Evolutionary conservation across 2,329 filamentous ascomycete genomes (phyloP), one percentile per base, ranked within the genome.

Genomic region (Pezicula neosporulosa): DNA sequence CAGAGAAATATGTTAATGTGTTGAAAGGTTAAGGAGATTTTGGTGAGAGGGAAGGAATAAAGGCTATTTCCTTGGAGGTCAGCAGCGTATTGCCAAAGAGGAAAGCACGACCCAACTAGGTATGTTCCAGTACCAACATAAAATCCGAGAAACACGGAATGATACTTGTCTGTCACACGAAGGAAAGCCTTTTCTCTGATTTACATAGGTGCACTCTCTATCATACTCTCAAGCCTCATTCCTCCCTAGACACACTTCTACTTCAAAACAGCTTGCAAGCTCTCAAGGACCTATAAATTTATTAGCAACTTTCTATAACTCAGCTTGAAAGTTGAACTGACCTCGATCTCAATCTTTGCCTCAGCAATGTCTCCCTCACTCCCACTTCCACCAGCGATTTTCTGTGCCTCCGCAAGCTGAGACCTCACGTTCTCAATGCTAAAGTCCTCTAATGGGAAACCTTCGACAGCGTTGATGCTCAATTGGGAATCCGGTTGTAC

Each of bases 321-420:
- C 54, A 41, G 45, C 28, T 41, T 44, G 38, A 39, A 9, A 35
- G 28, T 18, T 21, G 19, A 50, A 47, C 79, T 70, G 75, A 96
- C 93, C 90, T 99, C 94, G 64, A 99, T 77, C 82, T 97, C 93
- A 72, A 99, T 93, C 85, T 97, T 97, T 63, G 94, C 94, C 85
- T 99, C 94, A 60, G 93, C 93, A 75, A 97, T 89, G 69, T 97
- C 94, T 77, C 91, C 87, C 83, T 97, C 94, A 74, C 90, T 97
- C 68, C 93, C 94, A 69, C 80, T 85, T 68, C 94, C 94, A 72
- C 77, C 85, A 66, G 87, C 91, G 69, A 97, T 86, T 86, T 97
- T 97, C 77, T 96, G 90, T 61, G 92, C 91, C 80, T 99, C 94
- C 56, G 89, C 76, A 66, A 97, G 90, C 80, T 97, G 93, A 69